A percentile compares a stretch with the other conserved stretches of the same genome.
phyloP scores from a whole-genome alignment of 2,329 filamentous ascomycete species.

The Verticillium isaacii region DNA sequence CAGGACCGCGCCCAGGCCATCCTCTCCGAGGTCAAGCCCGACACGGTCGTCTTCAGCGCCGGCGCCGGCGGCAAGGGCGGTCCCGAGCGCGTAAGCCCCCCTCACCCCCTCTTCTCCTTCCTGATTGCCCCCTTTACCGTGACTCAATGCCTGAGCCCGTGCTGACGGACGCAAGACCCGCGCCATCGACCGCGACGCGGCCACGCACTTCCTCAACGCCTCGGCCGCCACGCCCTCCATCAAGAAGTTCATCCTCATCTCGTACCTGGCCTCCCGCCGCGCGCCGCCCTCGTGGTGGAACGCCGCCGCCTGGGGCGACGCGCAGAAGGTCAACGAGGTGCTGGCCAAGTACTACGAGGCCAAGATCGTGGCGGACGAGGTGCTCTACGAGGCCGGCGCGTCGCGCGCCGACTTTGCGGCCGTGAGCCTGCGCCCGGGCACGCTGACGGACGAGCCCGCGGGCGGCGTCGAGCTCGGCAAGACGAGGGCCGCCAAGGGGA shows the following conservation, averaged over 20 bases:
- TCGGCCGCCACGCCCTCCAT: constrained; percentile 48
- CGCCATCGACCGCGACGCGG: constrained; percentile 59
- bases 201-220: constrained; percentile 57
- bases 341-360: constrained; percentile 54
- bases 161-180: constrained; percentile 37
- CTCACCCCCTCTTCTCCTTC: not conserved
- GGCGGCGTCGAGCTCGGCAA: constrained; percentile 43
- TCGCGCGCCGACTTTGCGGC: constrained; percentile 37
- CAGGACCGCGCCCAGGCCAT: constrained; percentile 58
- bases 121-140: not conserved
- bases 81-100: constrained; percentile 35
- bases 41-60: constrained; percentile 66
- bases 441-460: constrained; percentile 43
- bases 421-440: constrained; percentile 49
- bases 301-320: constrained; percentile 42
- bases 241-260: constrained; percentile 60
- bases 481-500: constrained; percentile 29
- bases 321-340: constrained; percentile 36
- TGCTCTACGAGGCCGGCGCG: constrained; percentile 43
- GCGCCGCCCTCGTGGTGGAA: constrained; percentile 51
- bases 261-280: constrained; percentile 52
- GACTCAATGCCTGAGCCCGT: too few relatives aligned
- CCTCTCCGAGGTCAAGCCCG: constrained; percentile 54
- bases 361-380: constrained; percentile 57
- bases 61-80: constrained; percentile 59